Percentiles rank a stretch among this genome's conserved stretches.
These are phyloP conservation scores for Thymus quinquecostatus DNA, from an alignment of 257 asterid species.

Conservation along the genomic window DNA sequence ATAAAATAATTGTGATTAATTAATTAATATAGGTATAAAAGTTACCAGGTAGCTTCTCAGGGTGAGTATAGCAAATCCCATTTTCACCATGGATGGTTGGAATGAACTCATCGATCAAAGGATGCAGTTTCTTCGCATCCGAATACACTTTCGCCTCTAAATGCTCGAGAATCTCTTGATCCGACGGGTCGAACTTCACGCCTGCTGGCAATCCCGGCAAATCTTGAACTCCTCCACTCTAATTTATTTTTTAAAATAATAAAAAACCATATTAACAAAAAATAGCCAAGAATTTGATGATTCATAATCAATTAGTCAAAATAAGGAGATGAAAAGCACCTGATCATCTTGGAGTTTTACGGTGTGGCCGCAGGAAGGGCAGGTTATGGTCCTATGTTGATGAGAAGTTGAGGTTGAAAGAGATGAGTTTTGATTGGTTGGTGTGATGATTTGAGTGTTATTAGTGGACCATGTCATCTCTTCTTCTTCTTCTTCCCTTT, in stretches of 20 bases:
- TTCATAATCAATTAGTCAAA: neutral
- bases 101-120: conserved; percentile 62
- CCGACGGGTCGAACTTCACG: conserved; percentile 71
- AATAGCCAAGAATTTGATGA: too few relatives aligned
- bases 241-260: neutral
- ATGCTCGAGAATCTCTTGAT: conserved; percentile 62
- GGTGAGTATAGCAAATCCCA: conserved; percentile 74
- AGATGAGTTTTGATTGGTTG: conserved; percentile 29
- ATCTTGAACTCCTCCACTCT: conserved; percentile 41
- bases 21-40: too few relatives aligned
- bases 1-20: too few relatives aligned
- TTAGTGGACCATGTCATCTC: conserved; percentile 65
- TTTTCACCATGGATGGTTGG: conserved; percentile 61
- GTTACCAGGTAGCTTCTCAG: conserved; percentile 61
- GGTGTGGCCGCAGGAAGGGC: conserved; percentile 58
- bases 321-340: conserved; percentile 25
- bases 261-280: too few relatives aligned
- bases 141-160: conserved; percentile 54
- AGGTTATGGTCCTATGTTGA: conserved; percentile 34
- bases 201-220: conserved; percentile 67
- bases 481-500: conserved; percentile 25
- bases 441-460: conserved; percentile 43
- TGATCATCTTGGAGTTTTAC: conserved; percentile 48
- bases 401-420: conserved; percentile 24
- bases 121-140: conserved; percentile 46